Conservation (phyloP, 345 rosid genomes). For the Iberis pinnata region DNA sequence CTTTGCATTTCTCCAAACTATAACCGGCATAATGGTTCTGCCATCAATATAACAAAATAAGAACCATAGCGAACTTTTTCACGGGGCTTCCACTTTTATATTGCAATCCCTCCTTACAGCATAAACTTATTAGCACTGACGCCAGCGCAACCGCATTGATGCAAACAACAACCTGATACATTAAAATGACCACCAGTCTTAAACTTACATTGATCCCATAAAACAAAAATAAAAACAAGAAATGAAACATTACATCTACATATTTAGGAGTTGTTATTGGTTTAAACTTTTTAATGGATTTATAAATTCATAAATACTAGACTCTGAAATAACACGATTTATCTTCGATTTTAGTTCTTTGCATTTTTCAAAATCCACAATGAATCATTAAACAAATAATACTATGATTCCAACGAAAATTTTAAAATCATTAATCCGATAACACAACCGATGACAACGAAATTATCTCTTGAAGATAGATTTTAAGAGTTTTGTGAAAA, state of each 20-base stretch:
- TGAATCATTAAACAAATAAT: no score
- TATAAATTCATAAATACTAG: not conserved
- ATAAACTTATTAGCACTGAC: slow-evolving; percentile 24
- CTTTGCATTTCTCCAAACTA: slow-evolving; percentile 97
- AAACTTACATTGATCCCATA: slow-evolving; percentile 6
- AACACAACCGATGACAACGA: no score
- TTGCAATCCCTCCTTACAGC: slow-evolving; percentile 25
- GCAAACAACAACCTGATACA: slow-evolving; percentile 24
- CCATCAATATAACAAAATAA: slow-evolving; percentile 43
- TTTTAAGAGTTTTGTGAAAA: no score
- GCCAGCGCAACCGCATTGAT: slow-evolving; percentile 19
- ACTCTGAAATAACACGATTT: not conserved
- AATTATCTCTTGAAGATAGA: no score
- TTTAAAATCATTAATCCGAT: no score
- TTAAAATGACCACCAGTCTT: slow-evolving; percentile 3
- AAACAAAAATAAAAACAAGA: not conserved
- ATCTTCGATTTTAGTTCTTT: no score
- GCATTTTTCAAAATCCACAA: no score
- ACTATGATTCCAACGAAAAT: no score
- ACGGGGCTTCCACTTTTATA: slow-evolving; percentile 18
- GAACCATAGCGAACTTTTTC: slow-evolving; percentile 19
- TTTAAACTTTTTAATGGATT: no score
- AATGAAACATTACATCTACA: not conserved
- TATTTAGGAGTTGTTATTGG: no score
- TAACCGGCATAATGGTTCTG: slow-evolving; percentile 76